Evolutionary conservation across 2,329 filamentous ascomycete species (phyloP).

Genomic region (Paecilomyces sp.): DNA sequence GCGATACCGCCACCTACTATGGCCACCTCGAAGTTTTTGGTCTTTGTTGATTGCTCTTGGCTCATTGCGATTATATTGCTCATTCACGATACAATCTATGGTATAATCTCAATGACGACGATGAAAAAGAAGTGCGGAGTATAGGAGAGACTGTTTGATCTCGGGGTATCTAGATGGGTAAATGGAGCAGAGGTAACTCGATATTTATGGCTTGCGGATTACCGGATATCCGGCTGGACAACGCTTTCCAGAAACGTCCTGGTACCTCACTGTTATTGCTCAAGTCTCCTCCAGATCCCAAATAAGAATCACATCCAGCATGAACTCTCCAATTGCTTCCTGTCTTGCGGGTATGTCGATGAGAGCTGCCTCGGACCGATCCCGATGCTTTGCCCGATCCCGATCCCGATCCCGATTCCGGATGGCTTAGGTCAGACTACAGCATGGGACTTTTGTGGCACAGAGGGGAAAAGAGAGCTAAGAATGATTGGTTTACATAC

Average conservation of each 20-base stretch:
- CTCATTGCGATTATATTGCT: not conserved
- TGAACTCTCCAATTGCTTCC: not conserved
- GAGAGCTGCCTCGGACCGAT: not conserved
- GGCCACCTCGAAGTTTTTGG: slow-evolving; percentile 16
- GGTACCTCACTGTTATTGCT: not conserved
- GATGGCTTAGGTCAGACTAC: not conserved
- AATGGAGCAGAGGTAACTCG: no score
- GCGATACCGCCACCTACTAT: slow-evolving; percentile 26
- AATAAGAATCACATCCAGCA: not conserved
- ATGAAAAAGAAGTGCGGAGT: not conserved
- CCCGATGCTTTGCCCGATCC: not conserved
- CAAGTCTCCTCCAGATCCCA: not conserved
- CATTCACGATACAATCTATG: not conserved
- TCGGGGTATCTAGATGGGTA: no score
- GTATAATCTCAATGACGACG: not conserved
- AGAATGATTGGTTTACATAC: no score
- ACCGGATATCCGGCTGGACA: no score
- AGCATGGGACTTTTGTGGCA: no score
- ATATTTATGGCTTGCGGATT: no score
- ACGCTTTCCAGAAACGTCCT: not conserved
- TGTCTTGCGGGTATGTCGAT: not conserved
- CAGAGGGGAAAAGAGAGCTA: no score
- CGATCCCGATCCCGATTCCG: not conserved
- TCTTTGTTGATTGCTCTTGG: not conserved
- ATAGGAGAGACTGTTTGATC: not conserved